Base-by-base conservation (phyloP, 371 early-diverging fungal species). In the Phascolomyces articulosus region DNA sequence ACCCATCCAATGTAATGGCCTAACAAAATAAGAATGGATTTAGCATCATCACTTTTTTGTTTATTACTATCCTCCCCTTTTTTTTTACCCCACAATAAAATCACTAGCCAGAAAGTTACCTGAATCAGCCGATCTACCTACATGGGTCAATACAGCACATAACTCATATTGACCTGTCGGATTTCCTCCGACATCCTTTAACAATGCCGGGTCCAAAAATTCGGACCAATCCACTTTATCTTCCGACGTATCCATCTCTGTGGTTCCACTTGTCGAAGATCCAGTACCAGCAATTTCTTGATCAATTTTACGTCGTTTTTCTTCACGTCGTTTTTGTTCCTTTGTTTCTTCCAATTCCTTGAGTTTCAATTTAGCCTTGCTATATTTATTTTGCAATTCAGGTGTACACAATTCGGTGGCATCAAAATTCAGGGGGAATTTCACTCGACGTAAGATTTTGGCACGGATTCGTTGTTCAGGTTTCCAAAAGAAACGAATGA, bases 401-500 rank as follows among this genome's bases (percentile, higher is more conserved):
- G 88, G 74, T 11, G 96, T 95, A 69, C 95, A 95, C 58, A 94
- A 88, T 62, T 91, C 90, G 7, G 90, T 79, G 10, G 91, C 87
- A 70, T 98, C 98, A 41, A 97, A 84, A 31, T 95, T 94, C 40
- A 95, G 80, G 4, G 98, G 97, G 72, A 94, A 98, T 71, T 95
- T 93, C 58, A 98, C 97, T 72, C 90, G 90, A 76, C 91, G 86
- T 58, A 75, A 56, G 72, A 99, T 98, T 79, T 99, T 99, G 47
- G 97, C 95, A 55, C 91, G 92, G n/a, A 93, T 85, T 41, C 85
- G 79, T 68, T 93, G 92, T 23, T 86, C 76, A 0, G 91, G 80
- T 67, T 97, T 96, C 99, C 99, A 98, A 78, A 92, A 97, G 81
- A 98, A 97, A 24, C 99, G 89, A 40, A 96, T 92, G 75, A 95